phyloP scores from a whole-genome alignment of 202 grass and related monocot species.

The Eragrostis tef region DNA sequence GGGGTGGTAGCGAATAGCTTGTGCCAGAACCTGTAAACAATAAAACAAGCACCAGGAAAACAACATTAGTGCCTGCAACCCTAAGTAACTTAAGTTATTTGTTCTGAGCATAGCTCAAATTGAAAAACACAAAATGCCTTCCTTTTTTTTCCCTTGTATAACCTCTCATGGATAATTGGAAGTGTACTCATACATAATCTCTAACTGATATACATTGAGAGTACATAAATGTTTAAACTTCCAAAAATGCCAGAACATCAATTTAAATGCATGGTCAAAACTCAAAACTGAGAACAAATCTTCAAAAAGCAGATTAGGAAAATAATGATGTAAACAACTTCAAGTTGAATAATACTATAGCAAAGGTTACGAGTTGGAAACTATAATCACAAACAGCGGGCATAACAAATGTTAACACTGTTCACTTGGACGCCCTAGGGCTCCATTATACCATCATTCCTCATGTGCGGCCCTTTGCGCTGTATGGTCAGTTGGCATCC shows the following conservation, averaged over 20 bases:
- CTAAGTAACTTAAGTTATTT: not conserved
- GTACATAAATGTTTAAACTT: conserved; percentile 13
- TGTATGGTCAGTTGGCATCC: not conserved
- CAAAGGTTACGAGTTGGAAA: too few relatives aligned
- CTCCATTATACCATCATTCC: too few relatives aligned
- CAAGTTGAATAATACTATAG: too few relatives aligned
- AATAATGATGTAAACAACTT: too few relatives aligned
- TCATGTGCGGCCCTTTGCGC: too few relatives aligned
- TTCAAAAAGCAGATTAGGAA: not conserved
- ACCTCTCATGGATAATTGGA: not conserved
- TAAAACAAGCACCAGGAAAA: not conserved
- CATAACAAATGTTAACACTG: too few relatives aligned
- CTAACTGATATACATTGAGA: not conserved
- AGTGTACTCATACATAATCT: not conserved
- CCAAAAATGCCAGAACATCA: not conserved
- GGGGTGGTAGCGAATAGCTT: conserved; percentile 83
- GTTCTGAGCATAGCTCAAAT: not conserved
- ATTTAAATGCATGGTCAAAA: not conserved
- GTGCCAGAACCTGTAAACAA: conserved; percentile 63
- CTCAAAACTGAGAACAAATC: not conserved
- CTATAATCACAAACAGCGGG: too few relatives aligned
- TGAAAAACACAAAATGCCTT: not conserved
- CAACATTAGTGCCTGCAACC: not conserved
- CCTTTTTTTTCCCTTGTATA: not conserved
- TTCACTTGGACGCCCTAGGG: too few relatives aligned